phyloP scores from a whole-genome alignment of 352 stramenopile species.

The Globisporangium solare region DNA sequence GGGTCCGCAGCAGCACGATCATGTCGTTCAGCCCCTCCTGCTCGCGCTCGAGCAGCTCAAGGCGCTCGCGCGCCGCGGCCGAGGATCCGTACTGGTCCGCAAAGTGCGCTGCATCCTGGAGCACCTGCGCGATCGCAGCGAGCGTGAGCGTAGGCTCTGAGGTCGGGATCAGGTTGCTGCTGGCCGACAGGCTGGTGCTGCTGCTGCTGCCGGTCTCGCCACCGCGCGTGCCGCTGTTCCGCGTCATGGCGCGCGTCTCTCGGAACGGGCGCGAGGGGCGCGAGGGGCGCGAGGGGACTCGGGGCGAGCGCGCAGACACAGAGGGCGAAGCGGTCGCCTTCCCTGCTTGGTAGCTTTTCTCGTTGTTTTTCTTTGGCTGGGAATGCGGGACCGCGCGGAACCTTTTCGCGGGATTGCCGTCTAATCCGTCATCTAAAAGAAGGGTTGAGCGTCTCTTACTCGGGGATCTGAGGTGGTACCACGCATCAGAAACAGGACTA shows the following conservation, averaged over 20 bases:
- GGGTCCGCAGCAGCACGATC: constrained; percentile 19
- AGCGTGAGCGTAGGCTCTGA: constrained; percentile 7
- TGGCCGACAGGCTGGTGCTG: neutral
- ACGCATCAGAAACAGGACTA: too few relatives aligned
- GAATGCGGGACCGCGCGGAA: constrained; percentile 1
- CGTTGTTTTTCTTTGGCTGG: constrained; percentile 13
- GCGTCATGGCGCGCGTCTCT: neutral
- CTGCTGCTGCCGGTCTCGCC: neutral
- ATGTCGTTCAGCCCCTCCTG: constrained; percentile 18
- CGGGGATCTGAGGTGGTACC: neutral
- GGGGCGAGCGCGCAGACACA: neutral
- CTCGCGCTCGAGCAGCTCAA: constrained; percentile 27
- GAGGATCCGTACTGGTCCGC: constrained; percentile 29
- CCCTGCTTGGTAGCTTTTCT: too few relatives aligned
- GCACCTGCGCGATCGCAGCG: constrained; percentile 17
- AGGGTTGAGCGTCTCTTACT: neutral
- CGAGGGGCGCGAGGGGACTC: neutral
- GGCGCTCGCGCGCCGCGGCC: constrained; percentile 17
- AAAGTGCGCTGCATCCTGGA: constrained; percentile 35
- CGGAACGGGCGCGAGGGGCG: neutral
- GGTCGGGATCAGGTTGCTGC: neutral
- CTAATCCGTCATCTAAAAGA: neutral
- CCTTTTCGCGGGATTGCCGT: neutral
- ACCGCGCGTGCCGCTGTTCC: neutral
- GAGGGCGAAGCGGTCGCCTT: too few relatives aligned